Percentiles rank a stretch among this genome's conserved stretches.
Conservation (phyloP, 2,329 filamentous ascomycete genomes). For the Trichophaea hybrida region DNA sequence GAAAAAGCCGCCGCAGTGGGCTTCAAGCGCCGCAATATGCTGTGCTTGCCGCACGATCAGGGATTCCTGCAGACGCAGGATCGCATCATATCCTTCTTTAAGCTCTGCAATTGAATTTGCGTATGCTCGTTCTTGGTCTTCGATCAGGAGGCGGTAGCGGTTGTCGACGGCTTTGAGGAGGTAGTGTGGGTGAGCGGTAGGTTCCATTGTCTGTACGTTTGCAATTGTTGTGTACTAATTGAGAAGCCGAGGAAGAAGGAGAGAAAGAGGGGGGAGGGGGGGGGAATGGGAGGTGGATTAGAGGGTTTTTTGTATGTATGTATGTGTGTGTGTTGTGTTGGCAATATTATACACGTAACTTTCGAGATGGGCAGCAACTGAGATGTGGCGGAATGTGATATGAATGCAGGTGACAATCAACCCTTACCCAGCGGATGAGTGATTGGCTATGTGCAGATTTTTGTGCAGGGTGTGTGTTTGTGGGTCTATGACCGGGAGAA, state of each 20-base stretch:
- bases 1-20: not conserved
- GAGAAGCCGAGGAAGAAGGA: not conserved
- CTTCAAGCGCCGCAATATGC: not conserved
- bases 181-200: not conserved
- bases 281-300: not conserved
- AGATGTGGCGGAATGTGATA: too few relatives aligned
- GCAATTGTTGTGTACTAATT: not conserved
- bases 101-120: not conserved
- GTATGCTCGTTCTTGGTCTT: not conserved
- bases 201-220: not conserved
- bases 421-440: too few relatives aligned
- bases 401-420: too few relatives aligned
- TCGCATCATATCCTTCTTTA: not conserved
- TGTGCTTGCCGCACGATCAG: not conserved
- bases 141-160: not conserved
- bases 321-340: not conserved
- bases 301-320: not conserved
- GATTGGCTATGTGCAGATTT: too few relatives aligned
- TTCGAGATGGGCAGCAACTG: too few relatives aligned
- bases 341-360: too few relatives aligned
- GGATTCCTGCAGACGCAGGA: not conserved
- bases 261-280: not conserved
- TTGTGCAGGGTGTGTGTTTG: too few relatives aligned
- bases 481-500: too few relatives aligned
- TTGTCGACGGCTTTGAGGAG: not conserved